These are phyloP conservation scores for Aspergillus pseudotamarii DNA, from an alignment of 2,329 filamentous ascomycete species.

Conservation along the genomic window DNA sequence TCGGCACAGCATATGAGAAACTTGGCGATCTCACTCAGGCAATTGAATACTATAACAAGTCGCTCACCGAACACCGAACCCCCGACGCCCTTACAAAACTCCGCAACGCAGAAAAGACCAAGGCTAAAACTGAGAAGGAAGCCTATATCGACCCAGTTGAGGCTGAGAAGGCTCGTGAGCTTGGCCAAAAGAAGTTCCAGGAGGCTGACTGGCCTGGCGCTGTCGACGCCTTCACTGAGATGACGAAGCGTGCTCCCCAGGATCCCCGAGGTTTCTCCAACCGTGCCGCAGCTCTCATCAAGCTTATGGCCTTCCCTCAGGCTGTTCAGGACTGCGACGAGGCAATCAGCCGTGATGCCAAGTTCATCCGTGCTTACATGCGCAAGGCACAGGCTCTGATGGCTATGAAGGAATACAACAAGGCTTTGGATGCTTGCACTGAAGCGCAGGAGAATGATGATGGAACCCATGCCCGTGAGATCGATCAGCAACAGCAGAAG, in stretches of 20 bases:
- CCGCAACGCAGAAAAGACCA: constrained; percentile 83
- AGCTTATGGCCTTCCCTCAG: constrained; percentile 92
- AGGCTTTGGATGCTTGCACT: constrained; percentile 84
- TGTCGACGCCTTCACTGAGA: constrained; percentile 91
- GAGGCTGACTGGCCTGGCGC: constrained; percentile 92
- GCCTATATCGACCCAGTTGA: constrained; percentile 88
- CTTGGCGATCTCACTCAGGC: constrained; percentile 76
- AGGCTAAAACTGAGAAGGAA: constrained; percentile 72
- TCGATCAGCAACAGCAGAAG: constrained; percentile 93
- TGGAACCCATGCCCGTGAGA: constrained; percentile 84
- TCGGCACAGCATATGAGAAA: constrained; percentile 93
- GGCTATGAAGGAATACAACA: constrained; percentile 97
- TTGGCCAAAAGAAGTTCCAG: constrained; percentile 97
- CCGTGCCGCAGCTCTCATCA: constrained; percentile 94
- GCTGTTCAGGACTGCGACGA: constrained; percentile 90
- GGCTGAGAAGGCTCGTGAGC: constrained; percentile 91
- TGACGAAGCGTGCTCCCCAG: constrained; percentile 92
- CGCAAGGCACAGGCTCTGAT: constrained; percentile 94
- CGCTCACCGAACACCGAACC: constrained; percentile 93
- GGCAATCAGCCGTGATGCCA: constrained; percentile 86
- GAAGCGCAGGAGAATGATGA: constrained; percentile 78
- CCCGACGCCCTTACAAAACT: constrained; percentile 93
- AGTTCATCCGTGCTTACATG: constrained; percentile 94
- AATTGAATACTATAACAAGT: constrained; percentile 87
- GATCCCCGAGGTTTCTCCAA: constrained; percentile 96